A percentile compares a stretch with the other conserved stretches of the same genome.
Conservation (phyloP, 768 basidiomycete genomes). For the Trametes cingulata region DNA sequence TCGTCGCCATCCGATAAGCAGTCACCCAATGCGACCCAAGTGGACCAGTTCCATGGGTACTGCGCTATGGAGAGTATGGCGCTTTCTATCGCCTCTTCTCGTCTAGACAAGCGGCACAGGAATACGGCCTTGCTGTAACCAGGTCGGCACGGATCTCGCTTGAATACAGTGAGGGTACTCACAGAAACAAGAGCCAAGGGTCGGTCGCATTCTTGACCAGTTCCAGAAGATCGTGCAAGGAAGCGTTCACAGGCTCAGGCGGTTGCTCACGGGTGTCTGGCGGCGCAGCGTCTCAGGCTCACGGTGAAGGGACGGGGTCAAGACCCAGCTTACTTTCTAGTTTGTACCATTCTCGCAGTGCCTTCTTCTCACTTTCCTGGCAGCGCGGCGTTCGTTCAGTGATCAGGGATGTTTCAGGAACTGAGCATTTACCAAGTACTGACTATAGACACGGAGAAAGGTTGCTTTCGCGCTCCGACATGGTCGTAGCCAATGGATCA, state of each 20-base stretch:
- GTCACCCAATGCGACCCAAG: slow-evolving; percentile 82
- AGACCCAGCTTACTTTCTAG: slow-evolving; percentile 57
- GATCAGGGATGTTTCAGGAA: neutral
- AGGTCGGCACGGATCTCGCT: slow-evolving; percentile 2
- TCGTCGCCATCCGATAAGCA: slow-evolving; percentile 85
- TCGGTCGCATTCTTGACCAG: slow-evolving; percentile 60
- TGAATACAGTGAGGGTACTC: slow-evolving; percentile 29
- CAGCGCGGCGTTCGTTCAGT: slow-evolving; percentile 11
- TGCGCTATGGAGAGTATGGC: slow-evolving; percentile 72
- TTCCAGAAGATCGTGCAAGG: slow-evolving; percentile 58
- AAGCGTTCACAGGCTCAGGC: slow-evolving; percentile 61
- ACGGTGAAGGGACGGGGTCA: neutral
- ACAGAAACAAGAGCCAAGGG: slow-evolving; percentile 88
- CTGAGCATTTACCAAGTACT: slow-evolving; percentile 71
- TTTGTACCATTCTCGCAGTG: slow-evolving; percentile 84
- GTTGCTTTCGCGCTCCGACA: slow-evolving; percentile 71
- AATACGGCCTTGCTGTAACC: slow-evolving; percentile 74
- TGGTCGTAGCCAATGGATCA: slow-evolving; percentile 59
- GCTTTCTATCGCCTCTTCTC: slow-evolving; percentile 85
- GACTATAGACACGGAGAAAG: slow-evolving; percentile 79
- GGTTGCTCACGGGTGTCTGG: slow-evolving; percentile 72
- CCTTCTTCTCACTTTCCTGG: slow-evolving; percentile 82
- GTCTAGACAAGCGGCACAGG: slow-evolving; percentile 72
- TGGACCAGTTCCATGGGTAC: slow-evolving; percentile 93
- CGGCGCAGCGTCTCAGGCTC: neutral